Conservation (phyloP, 2,329 filamentous ascomycete species). For the Xylaria arbuscula region DNA sequence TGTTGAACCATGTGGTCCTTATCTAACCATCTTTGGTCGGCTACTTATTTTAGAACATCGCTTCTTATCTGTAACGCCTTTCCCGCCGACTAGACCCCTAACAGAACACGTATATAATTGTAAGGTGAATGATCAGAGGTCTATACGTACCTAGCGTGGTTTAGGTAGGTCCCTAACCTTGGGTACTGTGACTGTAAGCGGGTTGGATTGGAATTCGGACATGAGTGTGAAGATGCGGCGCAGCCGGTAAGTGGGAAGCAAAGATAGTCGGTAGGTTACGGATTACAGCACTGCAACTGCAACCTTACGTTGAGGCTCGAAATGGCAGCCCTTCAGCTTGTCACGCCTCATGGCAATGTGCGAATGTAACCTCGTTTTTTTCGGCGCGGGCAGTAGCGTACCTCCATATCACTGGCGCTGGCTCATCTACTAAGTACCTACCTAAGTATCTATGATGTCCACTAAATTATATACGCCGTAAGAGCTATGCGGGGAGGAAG, state of each 20-base stretch:
- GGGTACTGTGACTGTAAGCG: background rate
- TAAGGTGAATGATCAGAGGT: background rate
- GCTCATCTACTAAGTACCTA: background rate
- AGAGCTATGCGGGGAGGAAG: slow-evolving; percentile 12
- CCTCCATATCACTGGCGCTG: background rate
- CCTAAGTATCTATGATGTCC: too few species aligned
- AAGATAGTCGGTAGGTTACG: background rate
- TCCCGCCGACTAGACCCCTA: background rate
- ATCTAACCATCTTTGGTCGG: background rate
- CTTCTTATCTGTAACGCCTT: background rate
- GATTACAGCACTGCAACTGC: slow-evolving; percentile 12
- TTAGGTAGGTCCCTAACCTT: background rate
- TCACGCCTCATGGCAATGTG: slow-evolving; percentile 20
- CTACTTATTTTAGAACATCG: background rate
- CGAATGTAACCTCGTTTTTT: slow-evolving; percentile 34
- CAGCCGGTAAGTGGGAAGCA: slow-evolving; percentile 10
- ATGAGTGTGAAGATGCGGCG: background rate
- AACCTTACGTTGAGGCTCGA: slow-evolving; percentile 37
- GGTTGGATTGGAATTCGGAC: background rate
- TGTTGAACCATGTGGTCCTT: background rate
- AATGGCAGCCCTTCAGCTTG: slow-evolving; percentile 27
- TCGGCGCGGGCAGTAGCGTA: background rate
- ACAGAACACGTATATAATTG: background rate
- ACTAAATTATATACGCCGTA: too few species aligned
- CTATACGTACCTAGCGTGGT: background rate